Conservation (phyloP, 192 early-diverging fungal species). For the Neocallimastix lanati region DNA sequence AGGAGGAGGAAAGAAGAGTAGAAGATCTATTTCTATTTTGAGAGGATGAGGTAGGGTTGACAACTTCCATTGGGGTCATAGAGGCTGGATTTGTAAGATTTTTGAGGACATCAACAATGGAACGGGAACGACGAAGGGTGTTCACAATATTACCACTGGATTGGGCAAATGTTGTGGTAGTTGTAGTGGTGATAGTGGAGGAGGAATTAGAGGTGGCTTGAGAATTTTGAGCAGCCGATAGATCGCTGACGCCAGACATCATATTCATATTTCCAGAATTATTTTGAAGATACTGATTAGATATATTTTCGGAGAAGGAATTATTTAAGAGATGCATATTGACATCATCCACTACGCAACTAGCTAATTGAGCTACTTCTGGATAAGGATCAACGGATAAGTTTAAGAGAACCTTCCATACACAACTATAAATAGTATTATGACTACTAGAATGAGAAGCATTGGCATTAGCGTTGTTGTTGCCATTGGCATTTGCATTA, state of each 20-base stretch:
- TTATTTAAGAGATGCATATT: constrained; percentile 20
- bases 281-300: background rate
- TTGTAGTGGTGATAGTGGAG: constrained; percentile 5
- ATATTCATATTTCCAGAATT: background rate
- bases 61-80: background rate
- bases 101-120: background rate
- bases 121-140: background rate
- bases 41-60: background rate
- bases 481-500: background rate
- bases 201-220: constrained; percentile 4
- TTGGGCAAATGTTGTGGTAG: constrained; percentile 7
- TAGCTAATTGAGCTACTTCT: constrained; percentile 49
- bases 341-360: constrained; percentile 54
- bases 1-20: background rate
- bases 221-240: background rate
- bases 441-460: constrained; percentile 7
- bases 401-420: constrained; percentile 69
- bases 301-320: constrained; percentile 3
- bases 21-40: background rate
- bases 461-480: no score
- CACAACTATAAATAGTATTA: constrained; percentile 34
- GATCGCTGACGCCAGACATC: background rate
- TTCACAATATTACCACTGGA: background rate
- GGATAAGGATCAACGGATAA: constrained; percentile 67
- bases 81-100: background rate